Percentiles rank a stretch among this genome's conserved stretches.
Evolutionary conservation across 164 flowering plant species (phyloP).

Genomic region (Vitis amurensis): DNA sequence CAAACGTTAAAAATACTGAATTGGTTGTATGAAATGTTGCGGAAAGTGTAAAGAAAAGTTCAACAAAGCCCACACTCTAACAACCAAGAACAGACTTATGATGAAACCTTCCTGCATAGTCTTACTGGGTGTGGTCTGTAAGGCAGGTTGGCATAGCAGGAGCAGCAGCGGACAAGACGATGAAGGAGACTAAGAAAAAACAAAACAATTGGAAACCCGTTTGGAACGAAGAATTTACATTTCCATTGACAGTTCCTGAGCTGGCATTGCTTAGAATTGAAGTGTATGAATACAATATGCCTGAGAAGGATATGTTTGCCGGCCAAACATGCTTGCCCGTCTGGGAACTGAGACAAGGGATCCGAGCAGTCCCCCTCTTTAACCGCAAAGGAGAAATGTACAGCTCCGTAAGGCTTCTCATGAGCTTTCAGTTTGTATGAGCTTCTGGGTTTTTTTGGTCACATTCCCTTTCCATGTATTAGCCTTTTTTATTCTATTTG

Average conservation of each 20-base stretch:
- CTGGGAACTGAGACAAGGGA: conserved; percentile 40
- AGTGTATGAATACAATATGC: conserved; percentile 43
- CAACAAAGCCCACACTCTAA: no score
- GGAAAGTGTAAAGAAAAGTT: no score
- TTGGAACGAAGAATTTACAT: conserved; percentile 55
- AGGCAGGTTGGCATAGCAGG: conserved; percentile 57
- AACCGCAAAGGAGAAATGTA: conserved; percentile 37
- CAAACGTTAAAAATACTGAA: no score
- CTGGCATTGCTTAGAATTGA: conserved; percentile 53
- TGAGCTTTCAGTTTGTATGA: conserved; percentile 42
- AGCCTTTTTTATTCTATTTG: no score
- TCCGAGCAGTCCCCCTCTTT: conserved; percentile 48
- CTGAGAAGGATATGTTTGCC: conserved; percentile 47
- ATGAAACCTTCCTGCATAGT: background rate
- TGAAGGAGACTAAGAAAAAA: conserved; percentile 40
- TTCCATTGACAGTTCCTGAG: conserved; percentile 60
- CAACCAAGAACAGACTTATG: no score
- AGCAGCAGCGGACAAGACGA: conserved; percentile 46
- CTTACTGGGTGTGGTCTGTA: background rate
- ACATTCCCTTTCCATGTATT: no score
- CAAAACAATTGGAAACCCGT: conserved; percentile 53
- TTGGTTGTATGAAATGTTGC: no score
- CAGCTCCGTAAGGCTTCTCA: conserved; percentile 41
- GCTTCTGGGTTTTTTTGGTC: background rate
- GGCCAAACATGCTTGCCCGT: conserved; percentile 56